phyloP scores from a whole-genome alignment of 345 rosid genomes.

The Trapa incisa region DNA sequence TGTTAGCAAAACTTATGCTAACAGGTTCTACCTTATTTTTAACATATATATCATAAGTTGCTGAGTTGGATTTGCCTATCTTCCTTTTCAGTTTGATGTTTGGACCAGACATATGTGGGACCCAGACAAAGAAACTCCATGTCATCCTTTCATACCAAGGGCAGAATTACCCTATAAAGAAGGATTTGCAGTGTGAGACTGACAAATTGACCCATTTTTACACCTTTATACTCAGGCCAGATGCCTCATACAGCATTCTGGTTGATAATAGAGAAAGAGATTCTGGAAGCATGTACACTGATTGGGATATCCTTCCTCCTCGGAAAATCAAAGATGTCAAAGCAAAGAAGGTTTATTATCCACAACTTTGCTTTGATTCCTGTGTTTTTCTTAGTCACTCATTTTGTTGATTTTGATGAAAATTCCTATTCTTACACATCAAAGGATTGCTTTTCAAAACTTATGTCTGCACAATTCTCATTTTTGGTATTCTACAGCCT shows the following conservation, averaged over 20 bases:
- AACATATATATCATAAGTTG: not conserved
- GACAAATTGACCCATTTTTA: slow-evolving; percentile 90
- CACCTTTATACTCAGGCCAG: slow-evolving; percentile 88
- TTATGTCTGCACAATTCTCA: not conserved
- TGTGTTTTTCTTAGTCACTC: not conserved
- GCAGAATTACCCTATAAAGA: slow-evolving; percentile 80
- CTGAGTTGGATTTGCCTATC: not conserved
- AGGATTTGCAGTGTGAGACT: slow-evolving; percentile 85
- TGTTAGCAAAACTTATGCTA: too few relatives aligned
- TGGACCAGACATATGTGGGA: slow-evolving; percentile 93
- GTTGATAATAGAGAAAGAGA: slow-evolving; percentile 87
- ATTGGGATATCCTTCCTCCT: slow-evolving; percentile 96
- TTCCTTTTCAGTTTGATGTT: slow-evolving; percentile 69
- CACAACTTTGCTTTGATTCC: not conserved
- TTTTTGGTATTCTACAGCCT: slow-evolving; percentile 31
- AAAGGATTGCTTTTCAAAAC: not conserved
- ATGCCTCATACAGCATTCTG: slow-evolving; percentile 69
- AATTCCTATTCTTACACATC: not conserved
- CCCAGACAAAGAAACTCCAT: slow-evolving; percentile 88
- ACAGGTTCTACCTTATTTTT: too few relatives aligned
- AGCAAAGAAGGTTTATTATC: slow-evolving; percentile 55
- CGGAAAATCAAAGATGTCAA: slow-evolving; percentile 55
- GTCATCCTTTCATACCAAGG: slow-evolving; percentile 83
- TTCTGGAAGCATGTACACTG: slow-evolving; percentile 84
- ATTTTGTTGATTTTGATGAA: not conserved